Evolutionary conservation across 2,329 filamentous ascomycete genomes (phyloP).

Genomic region (Botrytis byssoidea): DNA sequence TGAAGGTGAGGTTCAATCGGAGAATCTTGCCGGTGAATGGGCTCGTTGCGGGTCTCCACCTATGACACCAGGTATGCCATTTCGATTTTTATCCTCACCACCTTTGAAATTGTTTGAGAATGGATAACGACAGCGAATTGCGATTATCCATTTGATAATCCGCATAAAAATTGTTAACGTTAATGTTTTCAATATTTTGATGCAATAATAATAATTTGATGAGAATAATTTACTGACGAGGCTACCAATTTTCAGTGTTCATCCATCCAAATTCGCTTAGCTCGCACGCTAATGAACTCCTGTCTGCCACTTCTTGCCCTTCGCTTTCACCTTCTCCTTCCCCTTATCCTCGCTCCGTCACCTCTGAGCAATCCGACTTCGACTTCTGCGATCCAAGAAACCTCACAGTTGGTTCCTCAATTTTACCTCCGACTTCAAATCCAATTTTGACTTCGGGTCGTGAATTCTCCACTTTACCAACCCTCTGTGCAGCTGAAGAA

Average conservation of each 20-base stretch:
- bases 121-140: neutral
- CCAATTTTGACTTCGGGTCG: slow-evolving; percentile 47
- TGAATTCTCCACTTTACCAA: slow-evolving; percentile 65
- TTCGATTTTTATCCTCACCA: neutral
- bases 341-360: slow-evolving; percentile 68
- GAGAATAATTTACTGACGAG: slow-evolving; percentile 15
- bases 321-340: slow-evolving; percentile 86
- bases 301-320: slow-evolving; percentile 72
- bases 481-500: slow-evolving; percentile 56
- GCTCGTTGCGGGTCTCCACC: slow-evolving; percentile 75
- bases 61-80: slow-evolving; percentile 80
- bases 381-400: slow-evolving; percentile 92
- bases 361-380: slow-evolving; percentile 62
- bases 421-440: slow-evolving; percentile 29
- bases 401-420: slow-evolving; percentile 66
- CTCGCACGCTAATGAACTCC: slow-evolving; percentile 64
- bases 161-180: neutral
- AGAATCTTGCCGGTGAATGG: slow-evolving; percentile 76
- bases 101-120: neutral
- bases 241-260: slow-evolving; percentile 50
- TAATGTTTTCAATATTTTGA: neutral
- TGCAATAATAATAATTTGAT: neutral
- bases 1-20: slow-evolving; percentile 67
- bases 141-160: neutral
- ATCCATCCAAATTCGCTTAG: slow-evolving; percentile 66